Base-by-base conservation (phyloP, 495 filamentous ascomycete species). In the Corynascus novoguineensis region DNA sequence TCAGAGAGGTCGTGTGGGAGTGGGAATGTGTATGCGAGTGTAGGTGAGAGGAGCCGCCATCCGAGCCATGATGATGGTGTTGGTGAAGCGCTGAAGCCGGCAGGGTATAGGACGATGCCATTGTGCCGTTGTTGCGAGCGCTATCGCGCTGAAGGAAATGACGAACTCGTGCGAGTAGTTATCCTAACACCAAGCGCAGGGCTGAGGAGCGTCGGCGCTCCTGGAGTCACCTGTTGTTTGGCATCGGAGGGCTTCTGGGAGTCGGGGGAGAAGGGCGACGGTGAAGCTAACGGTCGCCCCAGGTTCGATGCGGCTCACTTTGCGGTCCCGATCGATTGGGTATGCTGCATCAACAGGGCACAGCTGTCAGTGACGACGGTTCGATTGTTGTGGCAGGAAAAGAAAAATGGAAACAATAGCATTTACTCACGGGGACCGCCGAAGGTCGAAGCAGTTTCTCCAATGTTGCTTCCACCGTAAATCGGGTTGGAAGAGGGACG, bases 81-180 rank as follows among this genome's bases (percentile, higher is more conserved):
- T 78, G 70, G 15, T 75, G 67, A 46, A 81, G 64, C 22, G 77
- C 69, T 34, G 78, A 69, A 37, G 73, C 70, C 29, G 78, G 78
- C 29, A 80, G 69, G 40, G 74, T 75, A 60, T 80, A 81, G 1
- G 78, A 73, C 12, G 79, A 73, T 31, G 73, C 71, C 77, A 79
- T 80, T 24, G 40, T 63, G 48, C 27, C 9, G n/a, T n/a, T n/a
- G n/a, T n/a, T n/a, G n/a, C n/a, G n/a, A n/a, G n/a, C n/a, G n/a
- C n/a, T n/a, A n/a, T n/a, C n/a, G n/a, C n/a, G n/a, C n/a, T n/a
- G n/a, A n/a, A n/a, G n/a, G n/a, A n/a, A n/a, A n/a, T n/a, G n/a
- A n/a, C n/a, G n/a, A n/a, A n/a, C n/a, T n/a, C n/a, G n/a, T n/a
- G n/a, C n/a, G n/a, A n/a, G n/a, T n/a, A n/a, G n/a, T n/a, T n/a